Evolutionary conservation across 441 rosid genomes (phyloP).

Genomic region (Pelargonium australe): DNA sequence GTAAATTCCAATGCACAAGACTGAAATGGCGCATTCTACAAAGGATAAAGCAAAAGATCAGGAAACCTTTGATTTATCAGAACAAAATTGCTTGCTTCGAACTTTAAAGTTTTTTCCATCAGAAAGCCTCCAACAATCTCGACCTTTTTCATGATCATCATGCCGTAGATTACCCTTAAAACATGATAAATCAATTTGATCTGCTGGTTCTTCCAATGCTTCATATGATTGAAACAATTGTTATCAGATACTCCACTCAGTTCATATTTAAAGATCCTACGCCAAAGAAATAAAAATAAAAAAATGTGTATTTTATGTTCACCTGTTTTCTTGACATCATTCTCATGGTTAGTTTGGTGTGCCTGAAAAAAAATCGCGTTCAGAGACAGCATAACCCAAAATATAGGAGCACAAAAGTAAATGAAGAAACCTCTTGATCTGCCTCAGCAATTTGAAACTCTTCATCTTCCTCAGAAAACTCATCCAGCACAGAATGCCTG

Average conservation of each 20-base stretch:
- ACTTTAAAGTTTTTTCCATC: slow-evolving; percentile 91
- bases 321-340: slow-evolving; percentile 62
- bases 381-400: neutral
- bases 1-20: neutral
- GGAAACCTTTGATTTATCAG: slow-evolving; percentile 77
- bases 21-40: neutral
- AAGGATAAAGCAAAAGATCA: slow-evolving; percentile 12
- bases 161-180: slow-evolving; percentile 78
- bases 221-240: slow-evolving; percentile 22
- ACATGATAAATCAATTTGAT: slow-evolving; percentile 73
- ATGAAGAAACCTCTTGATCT: slow-evolving; percentile 67
- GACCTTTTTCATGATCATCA: slow-evolving; percentile 79
- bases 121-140: slow-evolving; percentile 85
- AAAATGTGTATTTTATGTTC: slow-evolving; percentile 11
- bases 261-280: neutral
- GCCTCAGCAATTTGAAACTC: slow-evolving; percentile 83
- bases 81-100: slow-evolving; percentile 87
- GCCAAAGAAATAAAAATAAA: slow-evolving; percentile 5
- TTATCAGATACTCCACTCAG: slow-evolving; percentile 6
- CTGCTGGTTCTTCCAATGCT: slow-evolving; percentile 60
- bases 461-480: slow-evolving; percentile 92
- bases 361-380: slow-evolving; percentile 37
- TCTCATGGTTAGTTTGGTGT: slow-evolving; percentile 40
- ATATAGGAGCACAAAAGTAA: slow-evolving; percentile 8
- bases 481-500: slow-evolving; percentile 80